Percentiles rank a stretch among this genome's conserved stretches.
Conservation (phyloP, 2,329 filamentous ascomycete species). For the Orbilia javanica region DNA sequence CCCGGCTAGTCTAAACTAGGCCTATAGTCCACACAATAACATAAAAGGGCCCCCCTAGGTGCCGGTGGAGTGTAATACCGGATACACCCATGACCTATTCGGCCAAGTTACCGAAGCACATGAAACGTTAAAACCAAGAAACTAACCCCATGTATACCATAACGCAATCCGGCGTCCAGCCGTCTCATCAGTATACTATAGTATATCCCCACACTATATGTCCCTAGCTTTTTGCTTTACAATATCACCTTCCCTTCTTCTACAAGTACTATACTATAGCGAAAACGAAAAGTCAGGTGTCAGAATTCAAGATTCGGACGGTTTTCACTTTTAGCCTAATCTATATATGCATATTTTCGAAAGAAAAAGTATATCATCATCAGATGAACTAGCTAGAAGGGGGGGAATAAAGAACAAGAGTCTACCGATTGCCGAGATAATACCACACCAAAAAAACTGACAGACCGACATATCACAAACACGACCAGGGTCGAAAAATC, state of each 20-base stretch:
- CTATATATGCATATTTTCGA: no score
- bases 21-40: not conserved
- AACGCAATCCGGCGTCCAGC: conserved; percentile 2
- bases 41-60: not conserved
- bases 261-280: not conserved
- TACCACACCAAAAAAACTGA: no score
- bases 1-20: not conserved
- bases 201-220: no score
- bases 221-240: not conserved
- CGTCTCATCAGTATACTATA: no score
- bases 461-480: no score
- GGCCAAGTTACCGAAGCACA: conserved; percentile 4
- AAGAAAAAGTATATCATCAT: not conserved
- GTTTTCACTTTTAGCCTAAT: conserved; percentile 12
- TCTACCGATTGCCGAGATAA: conserved; percentile 10
- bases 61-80: not conserved
- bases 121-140: not conserved
- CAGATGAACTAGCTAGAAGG: not conserved
- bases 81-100: no score
- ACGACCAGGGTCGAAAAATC: conserved; percentile 2
- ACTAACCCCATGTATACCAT: not conserved
- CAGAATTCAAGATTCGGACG: not conserved
- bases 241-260: not conserved
- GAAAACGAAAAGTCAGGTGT: not conserved
- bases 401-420: not conserved